Evolutionary conservation across 2,329 filamentous ascomycete genomes (phyloP).

Genomic region (Alternaria burnsii): DNA sequence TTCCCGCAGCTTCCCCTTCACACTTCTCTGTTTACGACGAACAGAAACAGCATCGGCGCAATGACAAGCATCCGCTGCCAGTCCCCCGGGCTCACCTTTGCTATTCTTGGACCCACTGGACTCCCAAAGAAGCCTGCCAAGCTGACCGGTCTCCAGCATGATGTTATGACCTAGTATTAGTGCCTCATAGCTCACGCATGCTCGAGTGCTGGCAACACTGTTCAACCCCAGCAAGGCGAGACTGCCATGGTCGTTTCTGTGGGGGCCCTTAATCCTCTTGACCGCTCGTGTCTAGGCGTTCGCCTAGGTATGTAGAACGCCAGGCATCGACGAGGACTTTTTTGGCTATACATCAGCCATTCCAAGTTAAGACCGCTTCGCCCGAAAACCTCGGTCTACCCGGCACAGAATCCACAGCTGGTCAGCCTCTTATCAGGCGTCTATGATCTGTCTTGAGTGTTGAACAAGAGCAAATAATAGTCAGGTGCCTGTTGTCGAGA

Average conservation of each 20-base stretch:
- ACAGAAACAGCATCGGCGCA: not conserved
- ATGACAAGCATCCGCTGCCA: not conserved
- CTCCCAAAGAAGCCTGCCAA: not conserved
- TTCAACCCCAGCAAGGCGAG: slow-evolving; percentile 2
- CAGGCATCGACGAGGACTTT: not conserved
- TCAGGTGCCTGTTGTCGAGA: not conserved
- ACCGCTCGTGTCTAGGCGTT: not conserved
- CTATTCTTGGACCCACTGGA: slow-evolving; percentile 16
- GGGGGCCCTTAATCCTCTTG: not conserved
- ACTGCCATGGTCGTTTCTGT: not conserved
- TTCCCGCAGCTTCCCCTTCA: slow-evolving; percentile 1
- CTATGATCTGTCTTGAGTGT: not conserved
- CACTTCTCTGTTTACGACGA: not conserved
- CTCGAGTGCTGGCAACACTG: not conserved
- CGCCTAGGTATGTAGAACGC: not conserved
- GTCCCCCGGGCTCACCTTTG: not conserved
- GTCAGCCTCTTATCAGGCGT: not conserved
- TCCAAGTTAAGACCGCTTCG: not conserved
- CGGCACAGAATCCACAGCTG: not conserved
- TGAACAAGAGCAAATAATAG: not conserved
- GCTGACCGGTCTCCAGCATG: slow-evolving; percentile 19
- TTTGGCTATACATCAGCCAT: not conserved
- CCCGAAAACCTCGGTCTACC: not conserved
- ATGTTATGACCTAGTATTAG: slow-evolving; percentile 8
- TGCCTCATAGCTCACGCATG: slow-evolving; percentile 1